Evolutionary conservation across 306 rosid genomes (phyloP), one percentile per base, ranked within the genome.

Genomic region (Fragaria nilgerrensis): DNA sequence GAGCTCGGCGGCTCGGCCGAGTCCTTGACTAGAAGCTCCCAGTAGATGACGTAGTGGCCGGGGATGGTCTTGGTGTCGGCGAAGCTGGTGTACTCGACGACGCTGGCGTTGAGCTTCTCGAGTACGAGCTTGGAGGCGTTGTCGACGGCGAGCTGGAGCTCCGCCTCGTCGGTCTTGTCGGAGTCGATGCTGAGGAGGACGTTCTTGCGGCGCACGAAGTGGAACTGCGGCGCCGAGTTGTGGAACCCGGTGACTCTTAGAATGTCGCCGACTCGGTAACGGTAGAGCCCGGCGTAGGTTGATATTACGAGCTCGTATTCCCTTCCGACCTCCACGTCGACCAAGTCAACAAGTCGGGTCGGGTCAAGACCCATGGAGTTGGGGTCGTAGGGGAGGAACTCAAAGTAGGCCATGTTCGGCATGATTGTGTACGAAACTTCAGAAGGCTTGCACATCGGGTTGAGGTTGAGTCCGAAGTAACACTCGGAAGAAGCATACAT

Each of bases 341-440:
- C 85, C 1, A 87, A 66, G 65, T 87, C 87, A 0, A 87, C 84
- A 61, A 87, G 87, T 56, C 44, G n/a, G 1, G 82, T 10, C 49
- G 79, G 58, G 34, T 76, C 81, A 7, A 39, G 61, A 7, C 41
- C 23, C 68, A 41, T 4, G 2, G 78, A 56, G 58, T 74, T 80
- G 0, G 88, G 86, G 0, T 87, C 87, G 77, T 80, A 86, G 5
- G 91, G 91, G 1, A 87, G 79, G 59, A 87, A 87, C 75, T 87
- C 91, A 53, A 87, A 87, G 68, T 87, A 87, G 9, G 91, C 91
- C 91, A 87, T 87, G 82, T 85, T 87, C 39, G 91, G 91, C 91
- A 87, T 87, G n/a, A 87, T 87, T 5, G 91, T 85, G 82, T 85
- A 85, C 1, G 87, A 83, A 53, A 87, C 91, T 19, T 87, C 83